Conservation (phyloP, 2,329 filamentous ascomycete species). For the Trichoderma oligosporum region DNA sequence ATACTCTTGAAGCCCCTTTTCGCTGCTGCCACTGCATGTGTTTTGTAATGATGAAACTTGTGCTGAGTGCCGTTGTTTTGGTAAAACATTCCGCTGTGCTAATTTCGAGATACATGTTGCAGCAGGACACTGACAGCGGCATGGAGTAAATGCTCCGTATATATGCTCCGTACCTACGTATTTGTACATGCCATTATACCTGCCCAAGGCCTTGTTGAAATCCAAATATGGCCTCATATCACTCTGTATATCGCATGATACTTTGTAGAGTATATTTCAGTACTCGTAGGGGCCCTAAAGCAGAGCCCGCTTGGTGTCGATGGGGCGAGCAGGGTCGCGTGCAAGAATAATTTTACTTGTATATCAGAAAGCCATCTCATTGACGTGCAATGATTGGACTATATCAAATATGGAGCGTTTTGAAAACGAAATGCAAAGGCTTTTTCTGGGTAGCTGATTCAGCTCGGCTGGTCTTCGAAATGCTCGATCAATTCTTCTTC, state of each 20-base stretch:
- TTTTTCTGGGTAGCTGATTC: not conserved
- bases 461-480: not conserved
- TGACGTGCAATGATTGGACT: conserved; percentile 1
- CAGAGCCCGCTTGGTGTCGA: not conserved
- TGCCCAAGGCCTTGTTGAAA: too few species aligned
- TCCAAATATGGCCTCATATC: too few species aligned
- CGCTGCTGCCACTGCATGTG: conserved; percentile 2
- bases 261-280: too few species aligned
- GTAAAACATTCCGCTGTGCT: not conserved
- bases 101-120: too few species aligned
- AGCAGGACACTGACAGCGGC: too few species aligned
- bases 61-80: too few species aligned
- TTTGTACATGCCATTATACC: too few species aligned
- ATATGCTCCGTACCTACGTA: too few species aligned
- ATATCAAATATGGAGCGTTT: not conserved
- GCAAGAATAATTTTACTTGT: not conserved
- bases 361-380: not conserved
- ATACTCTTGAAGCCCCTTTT: not conserved
- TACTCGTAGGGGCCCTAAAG: conserved; percentile 3
- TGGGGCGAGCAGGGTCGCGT: conserved; percentile 14
- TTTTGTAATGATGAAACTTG: too few species aligned
- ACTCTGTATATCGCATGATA: conserved; percentile 5
- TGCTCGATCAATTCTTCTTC: not conserved
- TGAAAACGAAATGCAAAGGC: not conserved
- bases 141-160: too few species aligned